Percentiles rank a stretch among this genome's conserved stretches.
phyloP scores from a whole-genome alignment of 225 moss, liverwort and hornwort species.

The Takakia lepidozioides region DNA sequence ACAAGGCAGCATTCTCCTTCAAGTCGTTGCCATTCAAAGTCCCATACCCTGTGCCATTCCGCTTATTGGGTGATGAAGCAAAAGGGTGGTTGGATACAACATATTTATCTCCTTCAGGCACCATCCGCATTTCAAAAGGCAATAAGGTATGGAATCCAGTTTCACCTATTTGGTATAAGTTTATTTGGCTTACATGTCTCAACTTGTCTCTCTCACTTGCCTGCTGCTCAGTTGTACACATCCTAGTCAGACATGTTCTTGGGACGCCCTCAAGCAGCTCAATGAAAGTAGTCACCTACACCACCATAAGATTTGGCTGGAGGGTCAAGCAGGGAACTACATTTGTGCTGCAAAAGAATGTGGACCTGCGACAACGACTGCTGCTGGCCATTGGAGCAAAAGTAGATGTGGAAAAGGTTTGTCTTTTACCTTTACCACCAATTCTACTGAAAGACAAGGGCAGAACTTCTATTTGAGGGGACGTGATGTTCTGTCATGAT shows the following conservation, averaged over 20 bases:
- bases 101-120: slow-evolving; percentile 78
- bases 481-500: too few species aligned
- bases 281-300: too few species aligned
- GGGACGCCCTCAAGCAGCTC: too few species aligned
- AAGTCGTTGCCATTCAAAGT: slow-evolving; percentile 87
- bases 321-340: slow-evolving; percentile 79
- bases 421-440: background rate
- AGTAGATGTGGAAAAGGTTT: slow-evolving; percentile 68
- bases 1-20: slow-evolving; percentile 76
- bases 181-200: too few species aligned
- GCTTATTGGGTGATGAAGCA: slow-evolving; percentile 84
- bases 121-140: slow-evolving; percentile 71
- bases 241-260: too few species aligned
- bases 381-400: slow-evolving; percentile 59
- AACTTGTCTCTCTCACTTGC: too few species aligned
- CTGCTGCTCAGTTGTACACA: too few species aligned
- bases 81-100: slow-evolving; percentile 98
- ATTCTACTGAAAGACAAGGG: too few species aligned
- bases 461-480: too few species aligned
- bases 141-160: slow-evolving; percentile 58
- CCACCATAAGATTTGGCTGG: too few species aligned
- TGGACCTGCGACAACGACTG: slow-evolving; percentile 72
- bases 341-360: slow-evolving; percentile 81
- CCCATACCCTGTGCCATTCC: slow-evolving; percentile 92
- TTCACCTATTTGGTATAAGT: too few species aligned